Evolutionary conservation across 106 monocot genomes (phyloP), one percentile per base, ranked within the genome.

Genomic region (Hemerocallis citrina): DNA sequence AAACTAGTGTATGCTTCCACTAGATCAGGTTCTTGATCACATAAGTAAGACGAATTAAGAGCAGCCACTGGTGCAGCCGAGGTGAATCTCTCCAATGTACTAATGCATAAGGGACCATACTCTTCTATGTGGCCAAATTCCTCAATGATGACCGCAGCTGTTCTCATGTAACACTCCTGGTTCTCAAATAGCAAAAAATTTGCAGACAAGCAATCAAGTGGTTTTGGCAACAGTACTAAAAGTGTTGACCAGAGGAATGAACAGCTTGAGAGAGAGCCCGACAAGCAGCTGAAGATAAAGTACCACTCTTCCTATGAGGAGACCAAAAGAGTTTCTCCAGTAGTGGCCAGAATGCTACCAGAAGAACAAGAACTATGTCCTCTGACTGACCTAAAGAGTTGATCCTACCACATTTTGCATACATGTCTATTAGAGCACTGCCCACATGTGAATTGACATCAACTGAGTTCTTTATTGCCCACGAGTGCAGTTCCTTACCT

Each of bases 11-110:
- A 95, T 5, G 90, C 90, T 73, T 95, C 95, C 15, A 86, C 89
- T 17, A 95, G 62, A 81, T 95, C 89, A 68, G 95, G 90, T 69
- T 90, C 95, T 86, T 86, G 89, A 72, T 95, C 90, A 69, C 86
- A 90, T 61, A 84, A 79, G 63, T 90, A 83, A 43, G 90, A 95
- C 49, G 89, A 95, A 77, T 67, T 90, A 60, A 95, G 80, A 55
- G 89, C 69, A 20, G 70, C 55, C 55, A 95, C 61, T 61, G 95
- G 86, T 21, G 82, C 68, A 7, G 95, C 74, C 56, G 86, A 84
- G 36, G 81, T 69, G 55, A 95, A 81, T 34, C 86, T 90, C 50
- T 86, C 84, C 68, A 84, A 90, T 62, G 86, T 84, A 52, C 70
- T 81, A 38, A 90, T 83, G 62, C 64, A 95, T 65, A 81, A 61